Evolutionary conservation across 352 stramenopile genomes (phyloP).

Genomic region (Pseudoperonospora humuli): DNA sequence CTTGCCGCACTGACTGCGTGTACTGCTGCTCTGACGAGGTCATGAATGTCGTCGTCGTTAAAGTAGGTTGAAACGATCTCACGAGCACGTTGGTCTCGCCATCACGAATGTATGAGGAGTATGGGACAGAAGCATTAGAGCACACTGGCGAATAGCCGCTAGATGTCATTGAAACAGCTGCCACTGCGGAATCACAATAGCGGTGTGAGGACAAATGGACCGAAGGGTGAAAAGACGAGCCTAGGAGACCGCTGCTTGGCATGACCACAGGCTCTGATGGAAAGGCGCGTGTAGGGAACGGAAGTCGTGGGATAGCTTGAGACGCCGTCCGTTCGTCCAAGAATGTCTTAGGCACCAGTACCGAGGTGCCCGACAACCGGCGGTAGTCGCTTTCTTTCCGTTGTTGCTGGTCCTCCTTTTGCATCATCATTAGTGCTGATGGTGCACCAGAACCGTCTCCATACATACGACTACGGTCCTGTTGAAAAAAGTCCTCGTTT

Average conservation of each 20-base stretch:
- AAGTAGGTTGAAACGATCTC: conserved; percentile 25
- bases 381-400: conserved; percentile 28
- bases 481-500: conserved; percentile 26
- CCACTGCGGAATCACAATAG: conserved; percentile 26
- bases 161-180: conserved; percentile 7
- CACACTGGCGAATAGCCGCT: conserved; percentile 10
- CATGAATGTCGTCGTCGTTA: conserved; percentile 22
- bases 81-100: conserved; percentile 24
- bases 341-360: conserved; percentile 19
- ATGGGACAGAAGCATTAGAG: conserved; percentile 17
- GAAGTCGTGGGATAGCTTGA: conserved; percentile 24
- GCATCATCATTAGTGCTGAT: conserved; percentile 18
- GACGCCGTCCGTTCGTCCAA: conserved; percentile 25
- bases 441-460: conserved; percentile 1
- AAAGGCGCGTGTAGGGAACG: conserved; percentile 54
- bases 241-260: conserved; percentile 16
- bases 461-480: conserved; percentile 28
- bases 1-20: conserved; percentile 25
- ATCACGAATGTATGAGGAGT: conserved; percentile 35
- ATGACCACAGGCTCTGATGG: conserved; percentile 36
- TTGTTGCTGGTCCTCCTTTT: conserved; percentile 17
- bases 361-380: neutral
- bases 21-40: conserved; percentile 20
- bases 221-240: conserved; percentile 33
- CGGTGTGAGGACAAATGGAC: conserved; percentile 21